Base-by-base conservation (phyloP, 305 asterid genomes). In the Solanum hybrid region DNA sequence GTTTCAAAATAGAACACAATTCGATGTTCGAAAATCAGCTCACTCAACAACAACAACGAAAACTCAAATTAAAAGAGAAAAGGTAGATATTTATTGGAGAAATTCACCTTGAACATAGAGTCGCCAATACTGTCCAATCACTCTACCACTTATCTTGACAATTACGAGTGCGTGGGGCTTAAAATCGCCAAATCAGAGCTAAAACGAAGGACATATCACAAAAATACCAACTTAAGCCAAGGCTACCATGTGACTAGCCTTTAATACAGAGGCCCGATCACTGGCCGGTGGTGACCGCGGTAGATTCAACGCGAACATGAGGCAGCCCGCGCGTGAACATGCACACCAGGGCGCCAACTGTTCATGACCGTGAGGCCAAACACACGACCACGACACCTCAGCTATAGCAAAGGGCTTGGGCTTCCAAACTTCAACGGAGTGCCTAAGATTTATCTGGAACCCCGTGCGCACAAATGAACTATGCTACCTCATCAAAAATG, bases 291-390 rank as follows among this genome's bases (percentile, higher is more conserved):
- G 3, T 37, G 40, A 37, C 3, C 11, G 40, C 11, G 40, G 11
- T 37, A 37, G 40, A 37, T 37, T 37, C 3, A 37, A 8, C 1
- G 11, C 0, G 40, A 37, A 37, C 11, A 37, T 37, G 11, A 8
- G 11, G 40, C 3, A 8, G 11, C 40, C 40, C 40, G 11, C 0
- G 40, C 0, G 3, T 37, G 40, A 37, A 0, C 3, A 37, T 37
- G 40, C 40, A 37, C 10, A 1, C 11, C 11, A 37, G 3, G 11
- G 11, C 3, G 3, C 11, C 1, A 37, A 0, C 0, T 3, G 1
- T 37, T 8, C 40, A 37, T 37, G 40, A 37, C 1, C 40, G 11
- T 37, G 40, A 37, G 11, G 40, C 40, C 1, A 37, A 11, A 11
- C 11, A 37, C 11, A 37, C 40, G 11, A 8, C 40, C 3, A 0